These are phyloP conservation scores for Globisporangium camurandrum DNA, from an alignment of 352 stramenopile genomes.

Conservation along the genomic window DNA sequence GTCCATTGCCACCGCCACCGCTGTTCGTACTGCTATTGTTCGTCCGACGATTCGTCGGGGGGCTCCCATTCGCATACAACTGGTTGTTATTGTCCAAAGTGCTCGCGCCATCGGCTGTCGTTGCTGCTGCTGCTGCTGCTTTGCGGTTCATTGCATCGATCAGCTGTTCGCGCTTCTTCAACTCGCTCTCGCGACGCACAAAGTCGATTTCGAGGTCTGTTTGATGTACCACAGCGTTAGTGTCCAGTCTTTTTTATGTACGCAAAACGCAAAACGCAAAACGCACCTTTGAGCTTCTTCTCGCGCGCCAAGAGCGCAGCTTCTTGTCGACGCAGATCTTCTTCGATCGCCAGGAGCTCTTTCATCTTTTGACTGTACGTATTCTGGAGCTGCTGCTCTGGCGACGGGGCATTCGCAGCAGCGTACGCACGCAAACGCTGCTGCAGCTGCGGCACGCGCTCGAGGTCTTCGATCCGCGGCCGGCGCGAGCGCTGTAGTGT, in stretches of 20 bases:
- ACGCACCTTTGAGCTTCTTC: conserved; percentile 75
- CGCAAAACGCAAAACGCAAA: not conserved
- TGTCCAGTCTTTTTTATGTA: not conserved
- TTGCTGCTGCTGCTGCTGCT: conserved; percentile 45
- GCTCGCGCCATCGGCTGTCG: conserved; percentile 69
- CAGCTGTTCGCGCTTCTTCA: conserved; percentile 86
- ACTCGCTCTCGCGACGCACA: conserved; percentile 61
- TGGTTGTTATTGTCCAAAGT: conserved; percentile 73
- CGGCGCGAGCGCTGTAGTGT: conserved; percentile 47
- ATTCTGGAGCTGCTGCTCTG: conserved; percentile 65
- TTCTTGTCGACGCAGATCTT: conserved; percentile 81
- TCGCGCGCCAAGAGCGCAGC: conserved; percentile 75
- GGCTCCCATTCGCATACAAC: too few species aligned
- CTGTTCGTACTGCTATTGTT: conserved; percentile 14
- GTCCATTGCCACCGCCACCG: conserved; percentile 39
- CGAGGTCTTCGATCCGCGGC: conserved; percentile 79
- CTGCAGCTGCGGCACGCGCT: conserved; percentile 73
- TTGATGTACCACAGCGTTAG: too few species aligned
- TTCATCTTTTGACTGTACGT: conserved; percentile 88
- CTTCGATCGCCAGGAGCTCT: conserved; percentile 76
- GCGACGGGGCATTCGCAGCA: conserved; percentile 40
- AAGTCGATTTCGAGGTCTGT: conserved; percentile 76
- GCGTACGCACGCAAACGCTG: conserved; percentile 76
- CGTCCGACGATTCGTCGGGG: conserved; percentile 20
- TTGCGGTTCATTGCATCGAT: conserved; percentile 78